Conservation (phyloP, 164 flowering plant species). For the Macadamia integrifolia region DNA sequence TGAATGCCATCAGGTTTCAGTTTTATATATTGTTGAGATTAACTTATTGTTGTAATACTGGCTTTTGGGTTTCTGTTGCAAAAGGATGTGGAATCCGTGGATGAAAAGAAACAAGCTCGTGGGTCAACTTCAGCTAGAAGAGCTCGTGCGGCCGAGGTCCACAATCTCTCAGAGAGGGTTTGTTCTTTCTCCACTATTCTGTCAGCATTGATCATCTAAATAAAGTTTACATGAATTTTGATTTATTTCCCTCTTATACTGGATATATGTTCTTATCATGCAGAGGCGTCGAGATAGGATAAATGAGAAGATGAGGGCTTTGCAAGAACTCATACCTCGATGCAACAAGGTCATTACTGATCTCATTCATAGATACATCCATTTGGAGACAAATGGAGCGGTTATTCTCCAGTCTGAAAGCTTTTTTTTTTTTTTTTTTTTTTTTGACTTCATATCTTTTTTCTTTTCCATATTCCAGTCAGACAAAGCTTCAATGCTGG, state of each 20-base stretch:
- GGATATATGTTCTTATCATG: constrained; percentile 10
- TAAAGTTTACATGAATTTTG: not conserved
- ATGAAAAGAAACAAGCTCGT: constrained; percentile 48
- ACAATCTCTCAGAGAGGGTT: constrained; percentile 92
- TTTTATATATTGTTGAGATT: no score
- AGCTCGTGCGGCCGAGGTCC: constrained; percentile 94
- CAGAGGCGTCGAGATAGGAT: constrained; percentile 97
- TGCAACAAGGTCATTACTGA: constrained; percentile 70
- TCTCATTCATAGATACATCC: not conserved
- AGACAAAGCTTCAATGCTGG: constrained; percentile 95
- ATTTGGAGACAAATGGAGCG: no score
- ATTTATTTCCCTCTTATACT: not conserved
- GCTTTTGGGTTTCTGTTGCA: not conserved
- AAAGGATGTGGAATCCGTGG: constrained; percentile 60
- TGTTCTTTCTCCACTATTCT: constrained; percentile 14
- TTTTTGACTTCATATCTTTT: not conserved
- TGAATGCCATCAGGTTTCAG: no score
- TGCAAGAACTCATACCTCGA: constrained; percentile 93
- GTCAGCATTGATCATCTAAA: no score
- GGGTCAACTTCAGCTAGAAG: constrained; percentile 63
- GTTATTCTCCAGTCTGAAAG: not conserved
- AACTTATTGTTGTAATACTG: no score
- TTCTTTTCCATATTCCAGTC: constrained; percentile 42
- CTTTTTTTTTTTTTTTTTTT: no score
- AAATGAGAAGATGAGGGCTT: constrained; percentile 92